Conservation (phyloP, 192 early-diverging fungal genomes). For the Coemansia guatemalensis region DNA sequence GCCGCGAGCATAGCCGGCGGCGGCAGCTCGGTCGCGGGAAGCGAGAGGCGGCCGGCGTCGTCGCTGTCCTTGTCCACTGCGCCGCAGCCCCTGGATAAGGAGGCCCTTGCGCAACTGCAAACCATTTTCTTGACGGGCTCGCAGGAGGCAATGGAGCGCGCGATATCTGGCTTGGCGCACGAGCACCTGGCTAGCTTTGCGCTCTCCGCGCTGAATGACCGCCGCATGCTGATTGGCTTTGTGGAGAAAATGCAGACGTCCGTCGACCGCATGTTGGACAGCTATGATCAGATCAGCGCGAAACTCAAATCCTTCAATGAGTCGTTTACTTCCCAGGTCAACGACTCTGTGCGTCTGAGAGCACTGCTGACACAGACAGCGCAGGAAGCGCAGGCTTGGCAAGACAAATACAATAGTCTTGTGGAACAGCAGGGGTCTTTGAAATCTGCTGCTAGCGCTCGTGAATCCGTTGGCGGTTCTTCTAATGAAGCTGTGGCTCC, state of each 20-base stretch:
- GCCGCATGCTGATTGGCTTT: slow-evolving; percentile 9
- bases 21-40: background rate
- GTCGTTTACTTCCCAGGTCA: slow-evolving; percentile 18
- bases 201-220: slow-evolving; percentile 16
- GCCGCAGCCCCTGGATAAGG: slow-evolving; percentile 18
- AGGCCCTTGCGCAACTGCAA: slow-evolving; percentile 21
- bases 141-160: slow-evolving; percentile 24
- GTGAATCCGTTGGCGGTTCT: background rate
- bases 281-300: slow-evolving; percentile 24
- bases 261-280: slow-evolving; percentile 25
- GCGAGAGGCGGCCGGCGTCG: slow-evolving; percentile 1
- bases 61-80: slow-evolving; percentile 1
- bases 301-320: slow-evolving; percentile 28
- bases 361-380: slow-evolving; percentile 32
- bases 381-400: slow-evolving; percentile 35
- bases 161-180: slow-evolving; percentile 16
- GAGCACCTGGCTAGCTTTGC: slow-evolving; percentile 28
- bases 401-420: slow-evolving; percentile 20
- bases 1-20: background rate
- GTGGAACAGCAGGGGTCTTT: slow-evolving; percentile 2
- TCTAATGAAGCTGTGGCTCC: background rate
- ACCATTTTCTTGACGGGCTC: slow-evolving; percentile 10
- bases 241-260: slow-evolving; percentile 17
- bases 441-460: background rate
- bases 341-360: slow-evolving; percentile 24